Base-by-base conservation (phyloP, 768 basidiomycete genomes). In the Auricularia sp. region DNA sequence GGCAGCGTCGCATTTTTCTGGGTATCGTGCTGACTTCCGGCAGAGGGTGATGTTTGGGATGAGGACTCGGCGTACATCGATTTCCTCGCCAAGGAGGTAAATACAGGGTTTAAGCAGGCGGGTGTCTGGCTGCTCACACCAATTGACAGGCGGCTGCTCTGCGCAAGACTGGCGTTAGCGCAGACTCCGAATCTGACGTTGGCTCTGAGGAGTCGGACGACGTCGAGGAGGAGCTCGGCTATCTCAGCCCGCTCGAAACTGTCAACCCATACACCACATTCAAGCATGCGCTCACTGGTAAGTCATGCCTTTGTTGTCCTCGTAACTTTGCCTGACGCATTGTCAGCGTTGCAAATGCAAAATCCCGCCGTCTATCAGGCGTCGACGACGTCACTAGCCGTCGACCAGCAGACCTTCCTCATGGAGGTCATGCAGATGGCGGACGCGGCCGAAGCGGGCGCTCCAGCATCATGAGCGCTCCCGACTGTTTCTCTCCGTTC, bases 61-160 rank as follows among this genome's bases (percentile, higher is more conserved):
- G 87, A 90, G 65, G 90, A 93, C 69, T 91, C 91, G 7, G 90
- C 88, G 6, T 95, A 93, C 72, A 79, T 93, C 54, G 91, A 94
- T 73, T 77, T 92, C 81, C 82, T 95, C 39, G 92, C 91, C 6
- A 84, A 84, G 68, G 88, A 93, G 81, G 90, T 89, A 72, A 56
- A 75, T 67, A 10, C 12, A 42, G 3, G 11, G 62, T 62, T 67
- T 60, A 6, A 36, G 33, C 23, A 14, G 35, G 6, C 21, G 18
- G 5, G 3, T 33, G 60, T 44, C 61, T 61, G 39, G 42, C 58
- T 61, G 33, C 43, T 54, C 29, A 29, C 11, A 3, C 3, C 18
- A 42, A 21, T 62, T 39, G 34, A 16, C 47, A 91, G 90, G 85
- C 89, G 56, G 86, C 84, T 36, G 87, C 91, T 62, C 80, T 90